Conservation (phyloP, 179 eudicot genomes). For the Kewa caespitosa region DNA sequence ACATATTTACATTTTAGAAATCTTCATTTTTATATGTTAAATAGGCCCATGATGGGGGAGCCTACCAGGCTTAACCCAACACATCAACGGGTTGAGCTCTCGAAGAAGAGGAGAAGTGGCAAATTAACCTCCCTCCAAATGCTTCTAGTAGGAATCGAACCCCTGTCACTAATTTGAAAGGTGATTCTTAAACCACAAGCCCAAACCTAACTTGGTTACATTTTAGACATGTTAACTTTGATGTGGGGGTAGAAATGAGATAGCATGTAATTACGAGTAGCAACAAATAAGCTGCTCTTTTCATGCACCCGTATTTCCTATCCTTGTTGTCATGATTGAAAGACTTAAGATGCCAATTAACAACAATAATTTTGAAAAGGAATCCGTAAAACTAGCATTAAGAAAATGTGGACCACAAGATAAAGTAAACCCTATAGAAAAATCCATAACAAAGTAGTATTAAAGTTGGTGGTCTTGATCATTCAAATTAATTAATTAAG, state of each 20-base stretch:
- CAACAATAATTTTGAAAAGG: slow-evolving; percentile 23
- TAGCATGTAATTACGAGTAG: background rate
- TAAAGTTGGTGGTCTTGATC: slow-evolving; percentile 8
- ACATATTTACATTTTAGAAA: too few species aligned
- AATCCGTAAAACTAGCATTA: slow-evolving; percentile 34
- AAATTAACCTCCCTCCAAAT: too few species aligned
- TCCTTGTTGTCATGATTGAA: slow-evolving; percentile 16
- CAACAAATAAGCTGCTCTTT: slow-evolving; percentile 23
- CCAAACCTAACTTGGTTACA: too few species aligned
- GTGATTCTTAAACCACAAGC: too few species aligned
- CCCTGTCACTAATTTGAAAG: too few species aligned
- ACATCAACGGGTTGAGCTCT: too few species aligned
- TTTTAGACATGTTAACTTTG: too few species aligned
- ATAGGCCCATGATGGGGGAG: too few species aligned
- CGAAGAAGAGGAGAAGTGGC: too few species aligned
- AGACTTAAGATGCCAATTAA: slow-evolving; percentile 12
- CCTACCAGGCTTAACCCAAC: too few species aligned
- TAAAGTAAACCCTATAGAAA: slow-evolving; percentile 12
- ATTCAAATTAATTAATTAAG: slow-evolving; percentile 8
- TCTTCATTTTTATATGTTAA: too few species aligned
- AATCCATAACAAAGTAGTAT: slow-evolving; percentile 11
- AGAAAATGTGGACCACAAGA: slow-evolving; percentile 38
- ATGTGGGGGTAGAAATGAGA: background rate
- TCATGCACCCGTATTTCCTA: slow-evolving; percentile 4
- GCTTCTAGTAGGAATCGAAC: too few species aligned